Conservation (phyloP, 2,329 filamentous ascomycete genomes). For the Apiospora phragmitis region DNA sequence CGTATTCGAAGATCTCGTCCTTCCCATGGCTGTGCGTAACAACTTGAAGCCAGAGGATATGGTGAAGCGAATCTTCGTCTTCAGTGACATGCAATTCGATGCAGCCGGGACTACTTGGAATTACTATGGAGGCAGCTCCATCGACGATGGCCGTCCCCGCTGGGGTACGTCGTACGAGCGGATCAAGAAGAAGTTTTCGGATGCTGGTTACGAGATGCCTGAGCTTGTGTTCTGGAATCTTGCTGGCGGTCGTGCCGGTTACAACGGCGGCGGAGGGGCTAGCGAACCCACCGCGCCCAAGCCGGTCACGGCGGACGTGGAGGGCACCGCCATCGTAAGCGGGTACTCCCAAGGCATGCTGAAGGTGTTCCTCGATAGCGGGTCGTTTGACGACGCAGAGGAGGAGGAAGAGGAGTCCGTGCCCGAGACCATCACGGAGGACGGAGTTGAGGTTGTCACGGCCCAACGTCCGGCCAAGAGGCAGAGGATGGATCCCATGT, state of each 20-base stretch:
- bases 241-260: conserved; percentile 35
- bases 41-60: conserved; percentile 56
- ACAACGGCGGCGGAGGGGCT: not conserved
- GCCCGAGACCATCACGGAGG: conserved; percentile 21
- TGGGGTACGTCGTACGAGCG: conserved; percentile 52
- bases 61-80: conserved; percentile 62
- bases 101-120: conserved; percentile 21
- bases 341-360: conserved; percentile 60
- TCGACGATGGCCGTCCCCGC: not conserved
- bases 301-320: conserved; percentile 45
- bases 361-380: conserved; percentile 56
- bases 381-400: conserved; percentile 43
- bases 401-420: conserved; percentile 29
- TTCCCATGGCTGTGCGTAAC: conserved; percentile 52
- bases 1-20: conserved; percentile 54
- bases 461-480: conserved; percentile 28
- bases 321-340: conserved; percentile 50
- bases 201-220: conserved; percentile 57
- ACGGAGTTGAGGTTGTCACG: not conserved
- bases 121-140: too few relatives aligned
- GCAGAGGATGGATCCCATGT: conserved; percentile 43
- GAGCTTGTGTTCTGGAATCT: conserved; percentile 64
- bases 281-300: conserved; percentile 42
- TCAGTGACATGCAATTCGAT: conserved; percentile 63
- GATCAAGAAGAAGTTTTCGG: conserved; percentile 44